These are phyloP conservation scores for Eremothecium gossypii DNA, from an alignment of 1,139 yeast species.

Conservation along the genomic window DNA sequence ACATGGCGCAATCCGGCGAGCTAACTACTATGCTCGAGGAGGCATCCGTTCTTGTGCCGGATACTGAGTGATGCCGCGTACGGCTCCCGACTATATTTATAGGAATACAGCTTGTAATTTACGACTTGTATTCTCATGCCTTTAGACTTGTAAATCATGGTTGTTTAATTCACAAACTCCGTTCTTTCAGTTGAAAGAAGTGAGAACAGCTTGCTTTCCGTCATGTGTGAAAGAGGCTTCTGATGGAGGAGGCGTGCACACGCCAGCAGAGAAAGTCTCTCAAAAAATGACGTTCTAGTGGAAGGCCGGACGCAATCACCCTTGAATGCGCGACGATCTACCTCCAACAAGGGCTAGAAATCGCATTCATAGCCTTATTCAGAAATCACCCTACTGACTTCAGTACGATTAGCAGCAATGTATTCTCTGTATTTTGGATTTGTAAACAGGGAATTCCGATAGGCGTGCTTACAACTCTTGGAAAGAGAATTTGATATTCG, in stretches of 20 bases:
- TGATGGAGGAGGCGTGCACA: not conserved
- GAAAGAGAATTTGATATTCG: constrained; percentile 4
- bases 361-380: too few relatives aligned
- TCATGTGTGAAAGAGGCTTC: constrained; percentile 9
- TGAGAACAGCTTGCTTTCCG: constrained; percentile 12
- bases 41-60: constrained; percentile 72
- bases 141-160: constrained; percentile 28
- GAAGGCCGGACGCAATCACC: not conserved
- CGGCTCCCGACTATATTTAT: too few relatives aligned
- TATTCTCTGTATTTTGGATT: constrained; percentile 6
- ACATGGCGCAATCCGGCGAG: constrained; percentile 92
- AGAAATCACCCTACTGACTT: not conserved
- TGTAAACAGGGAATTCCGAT: constrained; percentile 1
- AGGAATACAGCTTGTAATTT: not conserved
- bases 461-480: constrained; percentile 6
- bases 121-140: constrained; percentile 23
- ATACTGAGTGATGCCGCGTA: constrained; percentile 38
- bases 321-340: too few relatives aligned
- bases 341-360: too few relatives aligned
- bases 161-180: constrained; percentile 26
- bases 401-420: not conserved
- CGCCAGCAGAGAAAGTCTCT: not conserved
- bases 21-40: constrained; percentile 73
- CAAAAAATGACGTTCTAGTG: constrained; percentile 5
- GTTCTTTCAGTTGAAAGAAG: constrained; percentile 15